Evolutionary conservation across 108 stramenopile genomes (phyloP), one percentile per base, ranked within the genome.

Genomic region (Fragilaria radians): DNA sequence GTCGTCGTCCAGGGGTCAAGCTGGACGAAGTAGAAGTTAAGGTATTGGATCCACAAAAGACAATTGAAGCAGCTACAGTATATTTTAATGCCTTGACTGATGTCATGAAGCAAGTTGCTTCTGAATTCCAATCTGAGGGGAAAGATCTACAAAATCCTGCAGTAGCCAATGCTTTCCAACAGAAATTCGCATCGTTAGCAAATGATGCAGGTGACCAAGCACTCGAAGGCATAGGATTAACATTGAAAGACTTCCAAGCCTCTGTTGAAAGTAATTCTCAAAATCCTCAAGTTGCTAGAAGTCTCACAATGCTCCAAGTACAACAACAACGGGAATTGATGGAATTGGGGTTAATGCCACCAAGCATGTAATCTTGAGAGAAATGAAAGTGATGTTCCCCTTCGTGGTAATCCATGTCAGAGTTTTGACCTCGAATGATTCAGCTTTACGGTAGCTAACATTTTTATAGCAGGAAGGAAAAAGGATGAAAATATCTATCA

Each of bases 301-400:
- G 85, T 9, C 52, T 93, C 49, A 78, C 71, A 7, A 89, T 88
- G 88, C 54, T 93, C 45, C 91, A 93, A 58, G 80, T 93, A 78
- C 86, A 89, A 62, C 91, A 93, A 63, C 91, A 93, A 65, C 86
- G 89, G 52, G 88, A 85, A 36, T 57, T 93, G 32, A 77, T 83
- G 72, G 62, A 73, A 11, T 65, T 88, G 47, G 91, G 91, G 27
- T 61, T 76, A 14, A 14, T 42, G 36, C 36, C 36, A 42, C 14
- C 36, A 42, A 42, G 36, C 14, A 42, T 42, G 36, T 42, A 42
- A 42, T 11, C 14, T 11, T 7, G 36, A 42, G 14, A 42, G 36
- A 7, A 42, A 42, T 42, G n/a, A n/a, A n/a, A n/a, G n/a, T n/a
- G n/a, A n/a, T n/a, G n/a, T n/a, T n/a, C n/a, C n/a, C n/a, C n/a